Percentiles rank a stretch among this genome's conserved stretches.
phyloP scores from a whole-genome alignment of 345 rosid genomes.

The Sapria himalayana region DNA sequence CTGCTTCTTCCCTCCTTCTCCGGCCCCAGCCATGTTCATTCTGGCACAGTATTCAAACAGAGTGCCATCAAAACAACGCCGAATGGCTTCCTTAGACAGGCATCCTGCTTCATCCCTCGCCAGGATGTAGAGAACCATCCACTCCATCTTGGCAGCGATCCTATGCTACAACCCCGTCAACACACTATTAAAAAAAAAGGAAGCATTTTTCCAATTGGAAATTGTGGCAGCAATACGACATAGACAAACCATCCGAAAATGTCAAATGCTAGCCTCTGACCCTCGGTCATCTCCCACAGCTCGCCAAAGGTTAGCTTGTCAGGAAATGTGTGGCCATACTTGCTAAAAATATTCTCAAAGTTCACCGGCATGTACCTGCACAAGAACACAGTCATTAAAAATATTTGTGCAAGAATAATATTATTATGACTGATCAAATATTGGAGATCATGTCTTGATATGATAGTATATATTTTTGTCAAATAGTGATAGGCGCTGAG shows the following conservation, averaged over 20 bases:
- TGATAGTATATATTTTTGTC: too few relatives aligned
- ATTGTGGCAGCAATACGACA: neutral
- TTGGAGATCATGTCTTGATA: too few relatives aligned
- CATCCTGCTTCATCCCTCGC: slow-evolving; percentile 59
- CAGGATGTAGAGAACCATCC: slow-evolving; percentile 35
- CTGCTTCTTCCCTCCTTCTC: too few relatives aligned
- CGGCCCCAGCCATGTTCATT: slow-evolving; percentile 18
- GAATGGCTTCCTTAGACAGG: slow-evolving; percentile 50
- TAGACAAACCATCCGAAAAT: slow-evolving; percentile 36
- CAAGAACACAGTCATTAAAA: neutral
- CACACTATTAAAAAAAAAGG: neutral
- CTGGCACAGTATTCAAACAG: slow-evolving; percentile 58
- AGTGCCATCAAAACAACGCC: slow-evolving; percentile 62
- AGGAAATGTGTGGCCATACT: slow-evolving; percentile 40
- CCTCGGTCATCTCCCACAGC: slow-evolving; percentile 70
- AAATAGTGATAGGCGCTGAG: too few relatives aligned
- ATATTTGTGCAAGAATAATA: too few relatives aligned
- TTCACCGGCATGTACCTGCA: slow-evolving; percentile 36
- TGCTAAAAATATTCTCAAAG: slow-evolving; percentile 58
- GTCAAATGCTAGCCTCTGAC: slow-evolving; percentile 32
- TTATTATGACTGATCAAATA: too few relatives aligned
- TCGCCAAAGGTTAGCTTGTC: slow-evolving; percentile 39
- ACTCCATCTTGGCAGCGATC: slow-evolving; percentile 32
- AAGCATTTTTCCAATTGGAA: neutral
- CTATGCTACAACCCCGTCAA: slow-evolving; percentile 12